These are phyloP conservation scores for Ogataea philodendri DNA, from an alignment of 805 yeast genomes.

Conservation along the genomic window DNA sequence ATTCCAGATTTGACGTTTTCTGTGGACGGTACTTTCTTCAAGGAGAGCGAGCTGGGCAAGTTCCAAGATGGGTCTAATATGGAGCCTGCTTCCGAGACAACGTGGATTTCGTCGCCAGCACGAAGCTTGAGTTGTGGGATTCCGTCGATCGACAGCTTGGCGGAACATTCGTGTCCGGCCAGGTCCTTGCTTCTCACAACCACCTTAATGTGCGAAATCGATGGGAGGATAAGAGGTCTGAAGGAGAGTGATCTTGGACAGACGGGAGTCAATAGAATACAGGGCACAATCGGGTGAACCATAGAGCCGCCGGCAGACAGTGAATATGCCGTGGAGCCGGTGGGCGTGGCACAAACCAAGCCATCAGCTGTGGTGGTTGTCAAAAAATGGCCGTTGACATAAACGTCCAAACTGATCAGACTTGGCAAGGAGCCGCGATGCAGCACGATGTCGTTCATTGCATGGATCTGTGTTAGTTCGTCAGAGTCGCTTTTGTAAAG, in stretches of 20 bases:
- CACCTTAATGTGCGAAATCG: constrained; percentile 68
- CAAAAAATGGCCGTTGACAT: constrained; percentile 76
- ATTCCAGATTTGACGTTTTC: constrained; percentile 50
- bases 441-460: constrained; percentile 88
- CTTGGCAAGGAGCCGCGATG: constrained; percentile 90
- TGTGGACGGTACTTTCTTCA: constrained; percentile 4
- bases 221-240: constrained; percentile 81
- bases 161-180: constrained; percentile 30
- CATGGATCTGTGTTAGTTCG: constrained; percentile 50
- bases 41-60: constrained; percentile 35
- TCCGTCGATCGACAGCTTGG: constrained; percentile 80
- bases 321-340: constrained; percentile 94
- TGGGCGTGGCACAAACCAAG: constrained; percentile 79
- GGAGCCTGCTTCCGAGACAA: constrained; percentile 63
- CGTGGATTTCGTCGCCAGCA: constrained; percentile 79
- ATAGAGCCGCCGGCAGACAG: constrained; percentile 89
- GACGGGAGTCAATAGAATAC: constrained; percentile 81
- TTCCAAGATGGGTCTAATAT: constrained; percentile 51
- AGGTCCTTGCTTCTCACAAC: constrained; percentile 49
- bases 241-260: constrained; percentile 91
- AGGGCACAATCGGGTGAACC: constrained; percentile 83
- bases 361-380: constrained; percentile 95
- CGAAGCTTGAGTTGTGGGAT: constrained; percentile 64
- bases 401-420: constrained; percentile 78
- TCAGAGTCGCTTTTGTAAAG: constrained; percentile 19